These are phyloP conservation scores for Spergularia bocconei DNA, from an alignment of 148 eudicot species.

Conservation along the genomic window DNA sequence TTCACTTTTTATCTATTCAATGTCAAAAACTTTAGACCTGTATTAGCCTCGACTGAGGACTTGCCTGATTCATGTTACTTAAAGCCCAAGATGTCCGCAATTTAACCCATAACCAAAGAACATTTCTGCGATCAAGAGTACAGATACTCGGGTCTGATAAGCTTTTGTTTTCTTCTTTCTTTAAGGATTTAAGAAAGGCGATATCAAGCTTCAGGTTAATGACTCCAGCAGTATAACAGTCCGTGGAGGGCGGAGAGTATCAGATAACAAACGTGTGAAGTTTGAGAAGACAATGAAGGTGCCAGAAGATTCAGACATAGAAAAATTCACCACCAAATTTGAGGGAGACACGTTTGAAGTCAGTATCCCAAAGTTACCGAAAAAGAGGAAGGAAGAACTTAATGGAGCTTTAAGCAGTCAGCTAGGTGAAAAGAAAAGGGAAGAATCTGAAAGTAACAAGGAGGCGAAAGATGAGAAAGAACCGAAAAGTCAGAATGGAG, in stretches of 20 bases:
- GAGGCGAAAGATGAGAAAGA: not conserved
- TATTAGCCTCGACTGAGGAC: not conserved
- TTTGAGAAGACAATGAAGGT: slow-evolving; percentile 41
- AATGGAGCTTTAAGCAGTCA: not conserved
- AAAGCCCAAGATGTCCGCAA: not conserved
- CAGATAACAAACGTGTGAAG: slow-evolving; percentile 29
- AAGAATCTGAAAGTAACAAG: not conserved
- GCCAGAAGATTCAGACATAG: slow-evolving; percentile 43
- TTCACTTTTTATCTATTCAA: not conserved
- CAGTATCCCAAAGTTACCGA: slow-evolving; percentile 37
- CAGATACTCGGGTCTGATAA: no score
- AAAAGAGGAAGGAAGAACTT: slow-evolving; percentile 10
- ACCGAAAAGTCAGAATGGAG: not conserved
- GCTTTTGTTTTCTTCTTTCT: not conserved
- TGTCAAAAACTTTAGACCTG: not conserved
- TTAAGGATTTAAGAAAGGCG: slow-evolving; percentile 51
- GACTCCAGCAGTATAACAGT: slow-evolving; percentile 31
- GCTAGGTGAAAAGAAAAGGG: not conserved
- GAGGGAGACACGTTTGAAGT: slow-evolving; percentile 47
- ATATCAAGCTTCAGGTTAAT: slow-evolving; percentile 41
- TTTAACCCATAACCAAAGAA: not conserved
- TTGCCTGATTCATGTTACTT: not conserved
- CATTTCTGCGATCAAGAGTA: not conserved
- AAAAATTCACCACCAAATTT: slow-evolving; percentile 35
- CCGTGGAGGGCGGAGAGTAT: slow-evolving; percentile 42